These are phyloP conservation scores for Pisolithus albus DNA, from an alignment of 768 basidiomycete species.

Conservation along the genomic window DNA sequence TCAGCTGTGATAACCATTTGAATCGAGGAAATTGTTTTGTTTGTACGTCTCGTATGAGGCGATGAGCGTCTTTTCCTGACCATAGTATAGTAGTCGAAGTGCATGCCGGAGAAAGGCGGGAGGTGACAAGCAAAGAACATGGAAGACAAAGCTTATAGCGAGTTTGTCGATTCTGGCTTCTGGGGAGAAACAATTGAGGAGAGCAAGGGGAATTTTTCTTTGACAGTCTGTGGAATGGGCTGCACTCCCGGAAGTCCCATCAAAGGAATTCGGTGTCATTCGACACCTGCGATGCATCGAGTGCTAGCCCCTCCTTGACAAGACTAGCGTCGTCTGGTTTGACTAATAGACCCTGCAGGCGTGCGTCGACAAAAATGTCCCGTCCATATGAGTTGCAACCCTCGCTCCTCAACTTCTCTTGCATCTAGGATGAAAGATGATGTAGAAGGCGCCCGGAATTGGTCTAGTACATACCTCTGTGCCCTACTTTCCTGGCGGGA, in stretches of 20 bases:
- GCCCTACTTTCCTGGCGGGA: slow-evolving; percentile 81
- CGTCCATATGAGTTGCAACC: slow-evolving; percentile 47
- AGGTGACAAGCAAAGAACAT: too few species aligned
- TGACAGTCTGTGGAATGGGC: slow-evolving; percentile 36
- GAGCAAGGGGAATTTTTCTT: background rate
- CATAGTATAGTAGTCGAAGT: background rate
- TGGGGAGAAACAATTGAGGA: background rate
- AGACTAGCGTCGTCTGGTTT: slow-evolving; percentile 68
- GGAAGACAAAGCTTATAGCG: background rate
- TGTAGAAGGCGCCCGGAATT: background rate
- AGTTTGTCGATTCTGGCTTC: background rate
- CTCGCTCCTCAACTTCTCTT: slow-evolving; percentile 44
- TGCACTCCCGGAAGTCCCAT: slow-evolving; percentile 72
- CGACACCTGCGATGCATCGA: slow-evolving; percentile 54
- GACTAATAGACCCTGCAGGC: slow-evolving; percentile 64
- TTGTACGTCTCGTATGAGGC: slow-evolving; percentile 55
- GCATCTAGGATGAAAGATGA: slow-evolving; percentile 51
- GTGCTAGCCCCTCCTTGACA: slow-evolving; percentile 69
- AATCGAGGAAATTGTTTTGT: slow-evolving; percentile 34
- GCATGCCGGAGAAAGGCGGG: background rate
- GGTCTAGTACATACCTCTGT: slow-evolving; percentile 49
- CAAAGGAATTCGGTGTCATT: slow-evolving; percentile 68
- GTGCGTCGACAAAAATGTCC: slow-evolving; percentile 48
- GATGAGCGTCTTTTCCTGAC: slow-evolving; percentile 47
- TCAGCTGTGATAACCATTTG: slow-evolving; percentile 49